Evolutionary conservation across 208 protist species (phyloP).

Genomic region (Leishmania aethiopica): DNA sequence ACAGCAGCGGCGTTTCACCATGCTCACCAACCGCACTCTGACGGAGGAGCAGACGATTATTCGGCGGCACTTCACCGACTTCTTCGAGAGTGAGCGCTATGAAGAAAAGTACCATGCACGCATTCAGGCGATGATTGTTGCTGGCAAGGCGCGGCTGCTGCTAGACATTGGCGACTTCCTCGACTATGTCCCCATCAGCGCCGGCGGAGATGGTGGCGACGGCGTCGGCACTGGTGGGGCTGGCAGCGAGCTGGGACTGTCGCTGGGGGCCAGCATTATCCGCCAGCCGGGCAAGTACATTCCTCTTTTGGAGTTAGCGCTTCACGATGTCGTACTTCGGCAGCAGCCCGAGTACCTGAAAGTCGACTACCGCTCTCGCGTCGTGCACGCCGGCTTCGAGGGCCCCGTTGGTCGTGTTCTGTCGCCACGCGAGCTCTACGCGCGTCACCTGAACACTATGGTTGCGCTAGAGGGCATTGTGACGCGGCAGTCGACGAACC

Average conservation of each 20-base stretch:
- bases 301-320: slow-evolving; percentile 90
- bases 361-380: slow-evolving; percentile 76
- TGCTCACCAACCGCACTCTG: slow-evolving; percentile 79
- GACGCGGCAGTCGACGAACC: slow-evolving; percentile 94
- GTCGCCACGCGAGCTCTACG: slow-evolving; percentile 94
- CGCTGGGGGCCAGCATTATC: slow-evolving; percentile 78
- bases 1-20: slow-evolving; percentile 16
- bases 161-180: slow-evolving; percentile 94
- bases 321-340: slow-evolving; percentile 88
- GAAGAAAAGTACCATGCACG: slow-evolving; percentile 83
- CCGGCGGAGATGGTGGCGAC: slow-evolving; percentile 6
- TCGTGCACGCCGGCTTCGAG: slow-evolving; percentile 92
- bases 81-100: slow-evolving; percentile 87
- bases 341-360: slow-evolving; percentile 86
- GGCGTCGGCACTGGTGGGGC: background rate
- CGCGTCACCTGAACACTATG: slow-evolving; percentile 93
- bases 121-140: slow-evolving; percentile 87
- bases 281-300: slow-evolving; percentile 85
- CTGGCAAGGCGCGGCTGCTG: slow-evolving; percentile 77
- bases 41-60: slow-evolving; percentile 91
- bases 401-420: slow-evolving; percentile 95
- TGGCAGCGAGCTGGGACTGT: slow-evolving; percentile 24
- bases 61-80: slow-evolving; percentile 88
- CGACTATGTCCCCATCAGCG: slow-evolving; percentile 60
- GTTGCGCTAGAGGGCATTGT: slow-evolving; percentile 98